Conservation (phyloP, 805 yeast species). For the Candida ficus region DNA sequence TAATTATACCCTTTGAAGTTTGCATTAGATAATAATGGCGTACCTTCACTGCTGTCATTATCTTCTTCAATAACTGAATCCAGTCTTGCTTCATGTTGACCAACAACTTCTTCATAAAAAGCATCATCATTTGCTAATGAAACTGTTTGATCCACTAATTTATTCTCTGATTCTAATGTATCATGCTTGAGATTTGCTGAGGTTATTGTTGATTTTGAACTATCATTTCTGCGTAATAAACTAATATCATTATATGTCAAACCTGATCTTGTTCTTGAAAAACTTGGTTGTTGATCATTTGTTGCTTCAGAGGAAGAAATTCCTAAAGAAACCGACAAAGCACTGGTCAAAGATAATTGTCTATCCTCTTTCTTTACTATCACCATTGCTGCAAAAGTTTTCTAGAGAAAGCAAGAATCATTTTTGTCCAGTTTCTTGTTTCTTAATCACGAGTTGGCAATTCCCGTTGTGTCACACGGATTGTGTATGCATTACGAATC, state of each 20-base stretch:
- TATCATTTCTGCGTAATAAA: background rate
- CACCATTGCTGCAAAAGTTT: too few species aligned
- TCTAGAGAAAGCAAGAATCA: too few species aligned
- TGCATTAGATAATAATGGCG: background rate
- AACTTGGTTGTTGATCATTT: too few species aligned
- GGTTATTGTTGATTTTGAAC: conserved; percentile 2
- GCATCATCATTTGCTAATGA: conserved; percentile 57
- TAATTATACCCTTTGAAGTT: background rate
- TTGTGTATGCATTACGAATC: too few species aligned
- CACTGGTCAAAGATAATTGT: too few species aligned
- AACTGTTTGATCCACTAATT: conserved; percentile 53
- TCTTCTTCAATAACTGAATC: conserved; percentile 1
- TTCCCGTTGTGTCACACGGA: too few species aligned
- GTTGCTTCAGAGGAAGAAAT: conserved; percentile 22
- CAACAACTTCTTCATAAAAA: conserved; percentile 13
- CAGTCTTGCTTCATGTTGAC: background rate
- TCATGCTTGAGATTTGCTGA: too few species aligned
- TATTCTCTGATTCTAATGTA: conserved; percentile 34
- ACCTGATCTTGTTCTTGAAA: conserved; percentile 2
- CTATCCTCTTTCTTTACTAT: too few species aligned
- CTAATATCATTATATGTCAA: conserved; percentile 6
- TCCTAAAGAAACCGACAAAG: conserved; percentile 23
- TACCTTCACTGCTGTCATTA: background rate
- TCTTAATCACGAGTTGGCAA: too few species aligned
- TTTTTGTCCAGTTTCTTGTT: too few species aligned